Evolutionary conservation across 2,329 filamentous ascomycete species (phyloP), one percentile per base, ranked within the genome.

Genomic region (Sclerotinia subarctica): DNA sequence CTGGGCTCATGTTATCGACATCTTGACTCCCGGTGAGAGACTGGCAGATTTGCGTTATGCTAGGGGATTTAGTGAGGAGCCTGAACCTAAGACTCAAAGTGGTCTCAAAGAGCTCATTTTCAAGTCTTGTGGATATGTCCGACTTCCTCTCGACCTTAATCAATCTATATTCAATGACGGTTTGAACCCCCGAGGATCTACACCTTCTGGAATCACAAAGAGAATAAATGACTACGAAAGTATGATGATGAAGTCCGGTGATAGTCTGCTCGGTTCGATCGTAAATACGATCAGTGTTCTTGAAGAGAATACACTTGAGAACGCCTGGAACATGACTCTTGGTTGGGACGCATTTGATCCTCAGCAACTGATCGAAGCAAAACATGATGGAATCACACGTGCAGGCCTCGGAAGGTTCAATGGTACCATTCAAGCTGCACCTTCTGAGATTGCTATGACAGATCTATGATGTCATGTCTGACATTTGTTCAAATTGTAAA

Each of bases 1-100:
- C 21, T 87, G 85, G 85, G 75, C 81, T 26, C 74, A 80, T 10
- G 72, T 84, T 32, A 80, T 87, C 65, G 80, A 86, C 71, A 74
- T 72, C 15, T 79, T 86, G 60, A 85, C 82, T 0, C 84, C 84
- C 3, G 81, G 82, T 19, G 75, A 73, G 3, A 82, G 79, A 21
- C 76, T 84, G 44, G 74, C 74, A 53, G 78, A 81, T 69, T 79
- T 82, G 49, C 77, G 79, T 19, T 76, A 78, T 32, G 70, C 74
- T 10, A 74, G 76, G 64, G 79, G 78, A 51, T 74, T 76, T 71
- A 72, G 73, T 63, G 74, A 69, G 10, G 73, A 76, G 44, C 72
- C 75, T 29, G 69, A 67, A 59, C 26, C 62, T 68, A 65, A 63
- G 66, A 51, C 69, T 64, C 44, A 73, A 66, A 71, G 69, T 24